Evolutionary conservation across 805 yeast genomes (phyloP), one percentile per base, ranked within the genome.

Genomic region (Saccharomycopsis sp.): DNA sequence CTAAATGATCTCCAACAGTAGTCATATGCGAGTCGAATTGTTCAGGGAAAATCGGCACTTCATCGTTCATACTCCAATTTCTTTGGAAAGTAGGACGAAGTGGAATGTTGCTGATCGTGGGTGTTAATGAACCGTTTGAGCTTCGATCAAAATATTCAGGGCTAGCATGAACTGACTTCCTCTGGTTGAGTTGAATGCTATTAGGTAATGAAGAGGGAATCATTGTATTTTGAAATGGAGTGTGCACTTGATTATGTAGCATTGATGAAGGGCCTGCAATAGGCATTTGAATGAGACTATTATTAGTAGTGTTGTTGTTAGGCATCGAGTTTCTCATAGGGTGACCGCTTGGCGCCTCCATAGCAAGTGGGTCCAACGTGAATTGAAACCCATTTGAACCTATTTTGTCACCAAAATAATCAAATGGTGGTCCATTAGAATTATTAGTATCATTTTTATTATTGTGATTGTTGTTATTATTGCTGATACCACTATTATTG

Each of bases 341-440:
- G n/a, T n/a, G n/a, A n/a, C n/a, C n/a, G n/a, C n/a, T n/a, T 9
- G 70, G 66, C 4, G 73, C 75, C 42, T 73, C 79, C 47, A 68
- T 66, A 0, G 75, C 75, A 46, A 71, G 56, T 2, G 76, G 74
- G 47, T 71, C 74, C 23, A 72, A 60, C 38, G 68, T 57, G 48
- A 72, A 72, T 22, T 58, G 54, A 43, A 61, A 61, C n/a, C 55
- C 52, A 36, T 54, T 40, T 19, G 22, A 16, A 9, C 14, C 22
- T 16, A n/a, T 5, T 21, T 31, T 31, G 20, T 31, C n/a, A 20
- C 29, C 22, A 22, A 14, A 22, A 22, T 37, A 16, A 4, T 29
- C 17, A 19, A 26, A 29, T 17, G 14, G n/a, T n/a, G n/a, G n/a
- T n/a, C n/a, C n/a, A n/a, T n/a, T n/a, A n/a, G n/a, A n/a, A n/a